Conservation (phyloP, 495 filamentous ascomycete genomes). For the Penicillium flavigenum region DNA sequence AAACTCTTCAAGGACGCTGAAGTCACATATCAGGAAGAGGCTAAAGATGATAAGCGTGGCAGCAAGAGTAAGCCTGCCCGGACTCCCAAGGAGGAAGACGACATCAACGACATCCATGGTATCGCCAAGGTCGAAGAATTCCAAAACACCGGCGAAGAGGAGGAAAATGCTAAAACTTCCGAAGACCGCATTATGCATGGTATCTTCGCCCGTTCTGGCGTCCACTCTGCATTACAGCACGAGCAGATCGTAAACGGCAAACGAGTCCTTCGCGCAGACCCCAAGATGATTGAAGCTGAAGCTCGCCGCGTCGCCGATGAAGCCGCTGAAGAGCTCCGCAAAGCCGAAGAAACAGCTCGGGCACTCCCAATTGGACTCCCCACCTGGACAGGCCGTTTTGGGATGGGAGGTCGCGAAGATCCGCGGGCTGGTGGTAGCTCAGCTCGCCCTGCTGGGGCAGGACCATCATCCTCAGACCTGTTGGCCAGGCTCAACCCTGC, state of each 20-base stretch:
- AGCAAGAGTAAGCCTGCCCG: slow-evolving; percentile 20
- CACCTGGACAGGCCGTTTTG: slow-evolving; percentile 89
- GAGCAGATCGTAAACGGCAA: slow-evolving; percentile 79
- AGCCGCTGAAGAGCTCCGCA: slow-evolving; percentile 70
- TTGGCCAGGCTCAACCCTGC: slow-evolving; percentile 56
- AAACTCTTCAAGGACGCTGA: slow-evolving; percentile 81
- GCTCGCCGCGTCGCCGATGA: slow-evolving; percentile 74
- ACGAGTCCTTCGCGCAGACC: slow-evolving; percentile 62
- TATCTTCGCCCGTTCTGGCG: slow-evolving; percentile 79
- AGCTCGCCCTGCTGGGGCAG: slow-evolving; percentile 37
- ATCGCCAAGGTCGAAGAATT: slow-evolving; percentile 59
- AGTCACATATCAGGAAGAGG: slow-evolving; percentile 55
- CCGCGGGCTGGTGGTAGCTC: slow-evolving; percentile 33
- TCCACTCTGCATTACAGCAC: slow-evolving; percentile 84
- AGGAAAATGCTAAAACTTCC: slow-evolving; percentile 41
- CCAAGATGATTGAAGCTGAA: slow-evolving; percentile 73
- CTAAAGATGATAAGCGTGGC: slow-evolving; percentile 1
- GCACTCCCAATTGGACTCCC: slow-evolving; percentile 76
- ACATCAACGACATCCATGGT: slow-evolving; percentile 52
- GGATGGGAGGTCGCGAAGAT: slow-evolving; percentile 62
- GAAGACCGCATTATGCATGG: slow-evolving; percentile 76
- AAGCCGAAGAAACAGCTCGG: slow-evolving; percentile 68
- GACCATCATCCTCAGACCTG: slow-evolving; percentile 56
- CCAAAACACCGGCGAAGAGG: slow-evolving; percentile 42
- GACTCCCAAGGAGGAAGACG: slow-evolving; percentile 25